These are phyloP conservation scores for Hericium erinaceus DNA, from an alignment of 768 basidiomycete genomes.

Conservation along the genomic window DNA sequence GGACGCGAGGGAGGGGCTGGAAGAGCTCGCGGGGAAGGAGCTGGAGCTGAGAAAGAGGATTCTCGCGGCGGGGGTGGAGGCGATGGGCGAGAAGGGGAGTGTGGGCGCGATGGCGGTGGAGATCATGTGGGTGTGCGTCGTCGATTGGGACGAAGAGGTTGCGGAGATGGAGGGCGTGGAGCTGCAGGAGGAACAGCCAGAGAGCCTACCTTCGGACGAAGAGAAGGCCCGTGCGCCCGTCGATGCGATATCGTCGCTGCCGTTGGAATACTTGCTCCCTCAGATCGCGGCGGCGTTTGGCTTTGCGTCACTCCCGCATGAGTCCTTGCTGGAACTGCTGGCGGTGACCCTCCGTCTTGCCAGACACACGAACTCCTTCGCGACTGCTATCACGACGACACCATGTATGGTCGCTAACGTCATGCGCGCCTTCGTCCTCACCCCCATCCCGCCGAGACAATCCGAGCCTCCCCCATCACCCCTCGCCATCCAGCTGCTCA, in stretches of 20 bases:
- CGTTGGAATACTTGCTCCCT: slow-evolving; percentile 39
- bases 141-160: slow-evolving; percentile 45
- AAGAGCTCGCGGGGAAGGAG: slow-evolving; percentile 28
- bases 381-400: slow-evolving; percentile 41
- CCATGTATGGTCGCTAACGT: slow-evolving; percentile 43
- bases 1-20: slow-evolving; percentile 22
- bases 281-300: slow-evolving; percentile 34
- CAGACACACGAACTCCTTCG: slow-evolving; percentile 44
- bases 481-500: slow-evolving; percentile 47
- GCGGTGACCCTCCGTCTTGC: slow-evolving; percentile 53
- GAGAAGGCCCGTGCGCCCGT: slow-evolving; percentile 14
- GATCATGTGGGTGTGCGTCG: slow-evolving; percentile 64
- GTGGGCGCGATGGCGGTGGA: slow-evolving; percentile 62
- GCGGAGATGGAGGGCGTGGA: slow-evolving; percentile 37
- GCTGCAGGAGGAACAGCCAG: slow-evolving; percentile 20
- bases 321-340: slow-evolving; percentile 48
- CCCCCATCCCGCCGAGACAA: slow-evolving; percentile 35
- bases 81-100: slow-evolving; percentile 54
- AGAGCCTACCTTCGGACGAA: slow-evolving; percentile 16
- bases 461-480: slow-evolving; percentile 28
- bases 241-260: slow-evolving; percentile 25
- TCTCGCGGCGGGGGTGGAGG: slow-evolving; percentile 57
- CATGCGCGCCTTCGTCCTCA: slow-evolving; percentile 48
- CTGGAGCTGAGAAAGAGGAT: slow-evolving; percentile 47
- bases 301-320: slow-evolving; percentile 34